Percentiles rank a stretch among this genome's conserved stretches.
phyloP scores from a whole-genome alignment of 73 alveolate genomes.

The Durusdinium trenchii region DNA sequence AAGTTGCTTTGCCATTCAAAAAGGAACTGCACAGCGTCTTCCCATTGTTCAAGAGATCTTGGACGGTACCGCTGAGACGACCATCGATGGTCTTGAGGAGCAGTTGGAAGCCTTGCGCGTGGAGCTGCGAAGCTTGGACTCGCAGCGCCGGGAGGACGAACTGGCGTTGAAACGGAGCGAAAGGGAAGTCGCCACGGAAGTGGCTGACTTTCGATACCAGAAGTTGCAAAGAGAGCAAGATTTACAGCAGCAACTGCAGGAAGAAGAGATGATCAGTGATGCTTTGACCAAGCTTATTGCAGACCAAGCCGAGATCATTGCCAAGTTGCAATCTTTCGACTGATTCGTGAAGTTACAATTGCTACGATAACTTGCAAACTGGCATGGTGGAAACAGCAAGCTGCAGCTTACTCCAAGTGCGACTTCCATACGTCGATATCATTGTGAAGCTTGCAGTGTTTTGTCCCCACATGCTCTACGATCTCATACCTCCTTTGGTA shows the following conservation, averaged over 20 bases:
- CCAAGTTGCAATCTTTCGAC: background rate
- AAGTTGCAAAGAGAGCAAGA: background rate
- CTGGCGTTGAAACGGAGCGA: background rate
- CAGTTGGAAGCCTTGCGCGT: slow-evolving; percentile 49
- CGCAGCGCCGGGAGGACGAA: slow-evolving; percentile 37
- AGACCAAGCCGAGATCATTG: slow-evolving; percentile 9
- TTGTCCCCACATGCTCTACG: too few species aligned
- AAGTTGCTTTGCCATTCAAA: background rate
- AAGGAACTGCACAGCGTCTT: slow-evolving; percentile 11
- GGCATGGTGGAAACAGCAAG: background rate
- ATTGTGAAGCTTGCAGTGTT: background rate
- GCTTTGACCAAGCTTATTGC: background rate
- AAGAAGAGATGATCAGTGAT: slow-evolving; percentile 21
- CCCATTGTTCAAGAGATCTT: background rate
- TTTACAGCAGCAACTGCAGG: slow-evolving; percentile 48
- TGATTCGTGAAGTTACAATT: too few species aligned
- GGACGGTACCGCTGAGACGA: background rate
- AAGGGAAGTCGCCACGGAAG: background rate
- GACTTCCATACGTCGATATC: background rate
- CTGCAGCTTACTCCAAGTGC: background rate
- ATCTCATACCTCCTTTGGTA: background rate
- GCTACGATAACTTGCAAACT: too few species aligned
- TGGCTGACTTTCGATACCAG: background rate
- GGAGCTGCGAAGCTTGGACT: slow-evolving; percentile 51
- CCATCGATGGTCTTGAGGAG: background rate